Base-by-base conservation (phyloP, 768 basidiomycete species). In the Psilocybe cyanescens region DNA sequence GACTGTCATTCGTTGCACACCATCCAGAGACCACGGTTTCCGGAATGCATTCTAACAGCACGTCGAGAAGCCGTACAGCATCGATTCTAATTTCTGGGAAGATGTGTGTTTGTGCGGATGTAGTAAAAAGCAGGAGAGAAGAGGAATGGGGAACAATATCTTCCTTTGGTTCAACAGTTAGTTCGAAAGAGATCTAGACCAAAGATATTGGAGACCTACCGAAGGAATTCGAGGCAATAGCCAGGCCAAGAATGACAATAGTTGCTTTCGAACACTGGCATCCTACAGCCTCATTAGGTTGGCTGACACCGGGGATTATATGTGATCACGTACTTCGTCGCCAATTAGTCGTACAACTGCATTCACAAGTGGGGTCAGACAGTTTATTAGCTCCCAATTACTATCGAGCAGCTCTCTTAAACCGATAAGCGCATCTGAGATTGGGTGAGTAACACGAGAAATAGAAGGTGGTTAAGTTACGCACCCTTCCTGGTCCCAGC, bases 41-140 rank as follows among this genome's bases (percentile, higher is more conserved):
- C 8, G 95, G 94, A 3, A 91, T 84, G 60, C 79, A 69, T 39
- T 89, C 86, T 3, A 97, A 80, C 44, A 94, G 81, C 24, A 96
- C 71, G 67, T 91, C 84, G 46, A 98, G 74, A 65, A 94, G 86
- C 11, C 89, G 87, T 57, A 97, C 81, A 3, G 94, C 93, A 70
- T 98, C 96, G 41, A 98, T 83, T 14, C 95, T 85, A 61, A 98
- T 94, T 73, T 97, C 94, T 19, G 95, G 95, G 72, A 95, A 97
- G 50, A 99, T 97, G 68, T 96, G 92, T 0, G 94, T 95, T 72
- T 96, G 90, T 0, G 94, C 94, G 8, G 95, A 97, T 5, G 92
- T 89, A 0, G 88, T 87, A 71, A 95, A 97, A 14, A 99, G 84
- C 24, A 98, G 79, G 4, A 98, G 78, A 0, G 88, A 68, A 1